These are phyloP conservation scores for Pestalotiopsis sp. DNA, from an alignment of 2,329 filamentous ascomycete genomes.

Conservation along the genomic window DNA sequence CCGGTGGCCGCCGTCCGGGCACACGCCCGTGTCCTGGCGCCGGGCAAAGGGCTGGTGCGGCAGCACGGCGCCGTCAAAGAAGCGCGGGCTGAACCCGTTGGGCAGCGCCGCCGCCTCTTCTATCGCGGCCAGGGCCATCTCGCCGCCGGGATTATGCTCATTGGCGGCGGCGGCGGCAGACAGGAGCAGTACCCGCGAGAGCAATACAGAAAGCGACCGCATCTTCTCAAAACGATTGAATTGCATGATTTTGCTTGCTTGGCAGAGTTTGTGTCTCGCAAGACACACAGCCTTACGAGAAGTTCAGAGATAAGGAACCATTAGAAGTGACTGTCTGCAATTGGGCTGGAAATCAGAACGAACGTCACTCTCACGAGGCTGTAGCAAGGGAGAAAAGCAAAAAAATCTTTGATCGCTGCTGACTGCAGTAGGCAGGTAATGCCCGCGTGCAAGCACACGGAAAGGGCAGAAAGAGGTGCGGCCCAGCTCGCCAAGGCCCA, in stretches of 20 bases:
- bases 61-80: slow-evolving; percentile 3
- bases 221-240: background rate
- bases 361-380: background rate
- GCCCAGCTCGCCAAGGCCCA: background rate
- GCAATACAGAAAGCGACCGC: background rate
- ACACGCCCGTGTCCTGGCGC: slow-evolving; percentile 5
- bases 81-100: slow-evolving; percentile 13
- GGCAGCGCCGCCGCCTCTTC: background rate
- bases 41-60: background rate
- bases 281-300: slow-evolving; percentile 3
- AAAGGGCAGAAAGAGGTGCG: background rate
- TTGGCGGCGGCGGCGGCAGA: background rate
- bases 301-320: background rate
- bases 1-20: slow-evolving; percentile 3
- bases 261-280: background rate
- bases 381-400: background rate
- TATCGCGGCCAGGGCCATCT: background rate
- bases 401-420: background rate
- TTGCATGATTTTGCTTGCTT: background rate
- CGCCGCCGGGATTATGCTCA: background rate
- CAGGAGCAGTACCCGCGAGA: background rate
- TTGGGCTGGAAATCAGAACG: background rate
- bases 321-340: background rate
- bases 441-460: background rate
- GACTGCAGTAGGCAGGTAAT: background rate